Conservation (phyloP, 306 rosid genomes). For the Morella rubra region DNA sequence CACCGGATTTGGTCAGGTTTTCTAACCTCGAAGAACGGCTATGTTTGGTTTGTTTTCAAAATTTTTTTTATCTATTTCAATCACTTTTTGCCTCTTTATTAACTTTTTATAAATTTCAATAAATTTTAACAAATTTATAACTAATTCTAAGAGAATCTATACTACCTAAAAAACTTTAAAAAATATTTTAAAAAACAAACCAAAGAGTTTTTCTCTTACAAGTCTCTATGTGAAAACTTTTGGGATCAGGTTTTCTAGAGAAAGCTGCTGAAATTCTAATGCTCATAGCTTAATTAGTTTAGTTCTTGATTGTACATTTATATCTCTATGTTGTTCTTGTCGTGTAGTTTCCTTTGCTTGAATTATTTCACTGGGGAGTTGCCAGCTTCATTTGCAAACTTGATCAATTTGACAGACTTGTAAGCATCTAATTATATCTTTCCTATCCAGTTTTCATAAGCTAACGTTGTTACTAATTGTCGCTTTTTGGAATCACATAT, state of each 20-base stretch:
- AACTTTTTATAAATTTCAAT: too few relatives aligned
- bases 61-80: too few relatives aligned
- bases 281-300: not conserved
- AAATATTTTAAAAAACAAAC: too few relatives aligned
- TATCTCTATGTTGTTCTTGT: not conserved
- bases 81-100: too few relatives aligned
- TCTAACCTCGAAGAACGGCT: conserved; percentile 31
- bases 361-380: conserved; percentile 43
- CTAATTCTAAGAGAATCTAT: too few relatives aligned
- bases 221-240: not conserved
- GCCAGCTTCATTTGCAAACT: conserved; percentile 32
- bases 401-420: conserved; percentile 40
- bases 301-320: not conserved
- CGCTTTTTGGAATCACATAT: not conserved
- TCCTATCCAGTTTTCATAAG: not conserved
- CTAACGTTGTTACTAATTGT: not conserved
- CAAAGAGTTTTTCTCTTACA: too few relatives aligned
- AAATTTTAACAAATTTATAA: too few relatives aligned
- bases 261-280: not conserved
- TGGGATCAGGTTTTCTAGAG: not conserved
- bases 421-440: conserved; percentile 34
- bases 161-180: too few relatives aligned
- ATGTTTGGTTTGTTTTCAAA: too few relatives aligned
- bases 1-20: conserved; percentile 15
- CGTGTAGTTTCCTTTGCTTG: conserved; percentile 48